These are phyloP conservation scores for Candida yuanshanica DNA, from an alignment of 805 yeast species.

Conservation along the genomic window DNA sequence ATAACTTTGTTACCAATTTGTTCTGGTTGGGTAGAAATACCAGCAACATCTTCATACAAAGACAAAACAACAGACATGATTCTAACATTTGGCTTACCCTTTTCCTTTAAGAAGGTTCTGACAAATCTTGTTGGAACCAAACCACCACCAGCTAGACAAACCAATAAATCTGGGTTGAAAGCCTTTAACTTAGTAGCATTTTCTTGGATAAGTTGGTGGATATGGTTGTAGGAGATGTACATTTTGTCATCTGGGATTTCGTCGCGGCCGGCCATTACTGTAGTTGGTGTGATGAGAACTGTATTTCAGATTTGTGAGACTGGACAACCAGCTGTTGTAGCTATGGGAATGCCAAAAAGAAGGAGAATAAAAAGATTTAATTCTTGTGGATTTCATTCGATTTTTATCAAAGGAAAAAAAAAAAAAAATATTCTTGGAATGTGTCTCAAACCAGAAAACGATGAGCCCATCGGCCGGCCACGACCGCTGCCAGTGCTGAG, in stretches of 20 bases:
- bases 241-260: constrained; percentile 36
- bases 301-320: not conserved
- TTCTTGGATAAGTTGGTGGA: constrained; percentile 68
- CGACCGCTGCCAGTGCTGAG: no score
- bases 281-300: not conserved
- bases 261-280: constrained; percentile 17
- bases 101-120: constrained; percentile 85
- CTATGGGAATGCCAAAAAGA: constrained; percentile 2
- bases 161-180: constrained; percentile 83
- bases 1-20: constrained; percentile 60
- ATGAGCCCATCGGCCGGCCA: no score
- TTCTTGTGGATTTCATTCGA: not conserved
- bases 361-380: not conserved
- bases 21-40: constrained; percentile 53
- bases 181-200: constrained; percentile 55
- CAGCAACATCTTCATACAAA: constrained; percentile 75
- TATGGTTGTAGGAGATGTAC: constrained; percentile 76
- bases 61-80: constrained; percentile 94
- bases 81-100: constrained; percentile 82
- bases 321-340: not conserved
- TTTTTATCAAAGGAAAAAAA: not conserved
- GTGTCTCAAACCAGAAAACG: not conserved
- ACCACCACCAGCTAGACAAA: constrained; percentile 98
- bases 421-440: not conserved
- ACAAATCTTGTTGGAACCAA: constrained; percentile 96